Base-by-base conservation (phyloP, 2,329 filamentous ascomycete genomes). In the Colletotrichum godetiae region DNA sequence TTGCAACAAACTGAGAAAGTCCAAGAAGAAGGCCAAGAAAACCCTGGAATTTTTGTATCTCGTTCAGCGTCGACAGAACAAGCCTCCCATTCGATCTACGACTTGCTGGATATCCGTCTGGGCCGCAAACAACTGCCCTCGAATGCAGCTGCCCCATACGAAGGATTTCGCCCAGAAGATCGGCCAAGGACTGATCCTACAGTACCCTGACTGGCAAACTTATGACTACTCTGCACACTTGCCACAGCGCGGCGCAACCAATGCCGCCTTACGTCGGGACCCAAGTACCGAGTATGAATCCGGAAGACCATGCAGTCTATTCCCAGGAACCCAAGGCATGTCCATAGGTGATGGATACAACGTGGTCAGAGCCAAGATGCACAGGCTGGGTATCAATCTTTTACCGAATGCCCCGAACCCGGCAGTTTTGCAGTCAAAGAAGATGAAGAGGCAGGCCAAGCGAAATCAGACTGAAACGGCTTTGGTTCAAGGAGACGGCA, bases 31-130 rank as follows among this genome's bases (percentile, higher is more conserved):
- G 6, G 33, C 3, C 8, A 31, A 35, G 24, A 24, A 37, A 35
- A 27, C 10, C 31, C 46, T 57, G 15, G 27, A 68, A 56, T 72
- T 61, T 15, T 24, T 61, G 12, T 67, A 61, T 10, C 31, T 72
- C 64, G 46, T 72, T 12, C 7, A 27, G 24, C 15, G 12, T 13
- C 68, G 68, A 22, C 24, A 27, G 24, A 67, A 68, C 31, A 72
- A 68, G 52, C 46, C 68, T 15, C 68, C 68, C 5, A 35, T 72
- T 13, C 59, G 4, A n/a, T 46, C 68, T 1, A 29, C 15, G 4
- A 57, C 24, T 61, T 72, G 68, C 33, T 72, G 68, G 68, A 22
- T 67, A 4, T 15, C 49, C 6, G 27, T 24, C 12, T 72, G 68
- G 68, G 68, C 42, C 12, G 42, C 8, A 22, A 5, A 19, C 3